Evolutionary conservation across 352 stramenopile genomes (phyloP).

Genomic region (Pythium dissotocum): DNA sequence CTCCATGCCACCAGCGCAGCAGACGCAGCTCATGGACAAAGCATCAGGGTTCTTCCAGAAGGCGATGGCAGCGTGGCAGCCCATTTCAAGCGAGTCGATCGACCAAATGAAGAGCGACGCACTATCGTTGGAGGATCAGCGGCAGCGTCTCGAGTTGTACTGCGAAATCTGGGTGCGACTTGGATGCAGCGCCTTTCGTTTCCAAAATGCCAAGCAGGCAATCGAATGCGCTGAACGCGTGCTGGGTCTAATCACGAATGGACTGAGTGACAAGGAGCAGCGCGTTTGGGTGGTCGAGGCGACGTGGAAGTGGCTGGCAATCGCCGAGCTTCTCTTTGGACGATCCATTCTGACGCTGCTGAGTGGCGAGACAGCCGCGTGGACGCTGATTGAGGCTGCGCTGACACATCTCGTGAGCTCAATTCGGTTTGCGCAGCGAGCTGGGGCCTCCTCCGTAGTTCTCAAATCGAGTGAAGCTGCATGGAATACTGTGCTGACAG

Average conservation of each 20-base stretch:
- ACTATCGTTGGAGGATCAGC: slow-evolving; percentile 47
- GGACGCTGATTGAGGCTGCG: slow-evolving; percentile 50
- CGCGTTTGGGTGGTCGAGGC: slow-evolving; percentile 29
- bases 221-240: slow-evolving; percentile 57
- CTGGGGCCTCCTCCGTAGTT: slow-evolving; percentile 31
- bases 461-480: slow-evolving; percentile 59
- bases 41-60: slow-evolving; percentile 57
- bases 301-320: slow-evolving; percentile 69
- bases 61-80: slow-evolving; percentile 50
- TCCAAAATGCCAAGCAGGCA: slow-evolving; percentile 48
- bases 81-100: slow-evolving; percentile 36
- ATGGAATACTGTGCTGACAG: slow-evolving; percentile 75
- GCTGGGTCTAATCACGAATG: slow-evolving; percentile 34
- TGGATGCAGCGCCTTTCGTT: slow-evolving; percentile 52
- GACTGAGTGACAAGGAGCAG: slow-evolving; percentile 14
- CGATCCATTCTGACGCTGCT: slow-evolving; percentile 51
- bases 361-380: slow-evolving; percentile 40
- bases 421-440: slow-evolving; percentile 39
- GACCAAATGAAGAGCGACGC: slow-evolving; percentile 27
- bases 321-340: slow-evolving; percentile 63
- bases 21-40: slow-evolving; percentile 48
- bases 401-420: slow-evolving; percentile 59
- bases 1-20: slow-evolving; percentile 22
- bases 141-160: slow-evolving; percentile 63
- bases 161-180: slow-evolving; percentile 75